Evolutionary conservation across 228 moss, liverwort and hornwort species (phyloP), one percentile per base, ranked within the genome.

Genomic region (Sphagnum fallax): DNA sequence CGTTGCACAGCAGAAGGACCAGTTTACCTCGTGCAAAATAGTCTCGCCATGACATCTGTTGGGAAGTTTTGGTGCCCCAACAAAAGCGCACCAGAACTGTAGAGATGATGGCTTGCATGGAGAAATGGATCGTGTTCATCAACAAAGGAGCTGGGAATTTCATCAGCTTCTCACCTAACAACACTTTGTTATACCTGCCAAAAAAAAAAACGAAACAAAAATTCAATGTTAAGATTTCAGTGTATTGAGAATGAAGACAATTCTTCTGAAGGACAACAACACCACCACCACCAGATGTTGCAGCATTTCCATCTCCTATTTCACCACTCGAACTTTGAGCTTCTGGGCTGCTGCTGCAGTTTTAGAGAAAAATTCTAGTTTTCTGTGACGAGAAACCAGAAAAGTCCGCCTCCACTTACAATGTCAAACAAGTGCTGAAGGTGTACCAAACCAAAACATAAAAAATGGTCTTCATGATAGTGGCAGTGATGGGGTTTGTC

Each of bases 71-170:
- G 66, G 82, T 81, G 50, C 88, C 91, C 70, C 78, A 84, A 76
- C 90, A 83, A 52, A 80, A 92, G 49, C 87, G 86, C 47, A 98
- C 78, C 63, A 98, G 63, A 10, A 94, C 71, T 9, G 87, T 81
- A 59, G 98, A 92, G 53, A 92, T 75, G 51, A 92, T 80, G 72
- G 87, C 94, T 92, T 98, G 98, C 90, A 98, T 89, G 58, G 87
- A 84, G 76, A 98, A 98, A 74, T 98, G 98, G 71, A 98, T 89
- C 60, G 90, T 92, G 68, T 92, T 94, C 98, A 98, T 98, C 75
- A 98, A 74, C 62, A 93, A 74, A 70, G 97, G 97, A 71, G 97
- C 93, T 64, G 97, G 97, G 75, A 98, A 98, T 64, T 90, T 83
- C 6, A 81, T 78, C 61, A 77, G 65, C 6, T 83, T 63, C 68